Percentiles rank a stretch among this genome's conserved stretches.
Conservation (phyloP, 768 basidiomycete genomes). For the Hericium coralloides region DNA sequence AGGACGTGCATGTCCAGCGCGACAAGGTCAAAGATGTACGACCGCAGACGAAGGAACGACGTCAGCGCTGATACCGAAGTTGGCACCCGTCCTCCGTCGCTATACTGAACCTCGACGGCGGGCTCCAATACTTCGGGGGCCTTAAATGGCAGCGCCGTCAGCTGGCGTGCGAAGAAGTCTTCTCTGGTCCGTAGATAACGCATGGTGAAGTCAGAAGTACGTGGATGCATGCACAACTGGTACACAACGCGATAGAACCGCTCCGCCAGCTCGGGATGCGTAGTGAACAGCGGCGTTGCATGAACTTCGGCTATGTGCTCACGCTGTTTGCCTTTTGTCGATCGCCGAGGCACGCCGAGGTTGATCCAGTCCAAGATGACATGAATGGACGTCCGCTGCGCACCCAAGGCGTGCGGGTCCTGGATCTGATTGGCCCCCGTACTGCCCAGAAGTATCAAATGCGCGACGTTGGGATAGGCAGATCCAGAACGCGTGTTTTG, state of each 20-base stretch:
- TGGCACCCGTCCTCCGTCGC: slow-evolving; percentile 58
- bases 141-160: slow-evolving; percentile 64
- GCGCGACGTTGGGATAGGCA: slow-evolving; percentile 75
- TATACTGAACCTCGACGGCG: slow-evolving; percentile 54
- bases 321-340: slow-evolving; percentile 32
- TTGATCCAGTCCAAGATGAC: slow-evolving; percentile 73
- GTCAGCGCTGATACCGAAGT: slow-evolving; percentile 62
- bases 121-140: slow-evolving; percentile 44
- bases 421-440: slow-evolving; percentile 59
- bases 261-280: slow-evolving; percentile 74
- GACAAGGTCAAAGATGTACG: slow-evolving; percentile 76
- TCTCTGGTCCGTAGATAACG: slow-evolving; percentile 83
- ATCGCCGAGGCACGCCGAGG: slow-evolving; percentile 55
- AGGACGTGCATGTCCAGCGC: slow-evolving; percentile 86
- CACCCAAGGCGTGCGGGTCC: slow-evolving; percentile 69
- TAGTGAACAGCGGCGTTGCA: slow-evolving; percentile 46
- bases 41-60: slow-evolving; percentile 74
- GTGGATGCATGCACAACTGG: slow-evolving; percentile 81
- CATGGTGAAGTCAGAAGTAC: slow-evolving; percentile 72
- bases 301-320: slow-evolving; percentile 22
- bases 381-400: slow-evolving; percentile 66
- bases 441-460: slow-evolving; percentile 73
- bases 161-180: slow-evolving; percentile 82
- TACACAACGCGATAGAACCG: slow-evolving; percentile 76
- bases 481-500: slow-evolving; percentile 57